phyloP scores from a whole-genome alignment of 352 stramenopile genomes.

The Globisporangium paddicum region DNA sequence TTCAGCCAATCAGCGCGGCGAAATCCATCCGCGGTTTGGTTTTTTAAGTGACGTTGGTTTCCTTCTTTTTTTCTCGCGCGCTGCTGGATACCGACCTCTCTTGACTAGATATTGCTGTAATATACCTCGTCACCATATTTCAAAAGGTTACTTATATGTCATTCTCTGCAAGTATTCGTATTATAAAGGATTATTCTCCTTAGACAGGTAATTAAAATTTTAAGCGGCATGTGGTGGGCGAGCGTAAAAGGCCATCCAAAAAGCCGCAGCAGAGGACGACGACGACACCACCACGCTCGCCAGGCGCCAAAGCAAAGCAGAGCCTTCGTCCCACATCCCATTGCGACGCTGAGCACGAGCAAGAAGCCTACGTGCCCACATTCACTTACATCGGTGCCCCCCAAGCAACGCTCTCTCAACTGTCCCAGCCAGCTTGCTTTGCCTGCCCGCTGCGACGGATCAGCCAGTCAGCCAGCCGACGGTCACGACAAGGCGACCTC shows the following conservation, averaged over 20 bases:
- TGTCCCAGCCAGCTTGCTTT: neutral
- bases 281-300: neutral
- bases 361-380: too few relatives aligned
- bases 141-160: neutral
- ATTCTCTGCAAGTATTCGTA: too few relatives aligned
- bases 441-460: neutral
- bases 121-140: neutral
- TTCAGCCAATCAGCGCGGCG: neutral
- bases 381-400: too few relatives aligned
- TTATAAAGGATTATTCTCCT: neutral
- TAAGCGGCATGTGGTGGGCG: neutral
- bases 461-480: neutral
- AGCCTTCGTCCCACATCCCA: constrained; percentile 3
- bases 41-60: constrained; percentile 2
- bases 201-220: neutral
- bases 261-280: neutral
- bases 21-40: neutral
- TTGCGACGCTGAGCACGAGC: constrained; percentile 2
- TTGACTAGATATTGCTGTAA: neutral
- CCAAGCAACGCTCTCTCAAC: too few relatives aligned
- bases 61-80: constrained; percentile 12
- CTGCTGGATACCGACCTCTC: neutral
- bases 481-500: constrained; percentile 5
- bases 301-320: neutral
- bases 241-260: neutral